Percentiles rank a stretch among this genome's conserved stretches.
These are phyloP conservation scores for Endocarpon pusillum DNA, from an alignment of 495 filamentous ascomycete species.

Conservation along the genomic window DNA sequence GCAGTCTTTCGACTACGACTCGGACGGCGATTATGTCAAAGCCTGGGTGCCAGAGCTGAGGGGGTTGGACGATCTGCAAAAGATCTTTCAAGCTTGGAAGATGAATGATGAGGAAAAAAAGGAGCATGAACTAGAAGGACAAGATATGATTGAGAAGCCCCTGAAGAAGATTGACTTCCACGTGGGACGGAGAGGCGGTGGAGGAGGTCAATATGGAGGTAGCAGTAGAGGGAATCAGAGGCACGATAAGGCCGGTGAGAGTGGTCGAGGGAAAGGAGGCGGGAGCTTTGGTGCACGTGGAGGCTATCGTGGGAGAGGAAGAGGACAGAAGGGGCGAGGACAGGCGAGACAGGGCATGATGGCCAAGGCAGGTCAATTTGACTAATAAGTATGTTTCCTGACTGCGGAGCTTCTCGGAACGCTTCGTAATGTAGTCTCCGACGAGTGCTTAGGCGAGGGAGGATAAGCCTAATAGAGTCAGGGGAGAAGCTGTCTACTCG, in stretches of 20 bases:
- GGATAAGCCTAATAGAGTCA: no score
- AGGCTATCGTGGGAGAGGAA: neutral
- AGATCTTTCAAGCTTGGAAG: constrained; percentile 48
- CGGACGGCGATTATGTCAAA: constrained; percentile 43
- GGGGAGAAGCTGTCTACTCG: no score
- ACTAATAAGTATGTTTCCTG: no score
- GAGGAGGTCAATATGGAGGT: constrained; percentile 9
- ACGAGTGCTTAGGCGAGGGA: no score
- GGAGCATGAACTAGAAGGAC: constrained; percentile 28
- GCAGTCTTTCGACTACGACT: constrained; percentile 47
- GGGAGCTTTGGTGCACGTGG: constrained; percentile 5
- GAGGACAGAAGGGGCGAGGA: constrained; percentile 4
- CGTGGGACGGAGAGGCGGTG: constrained; percentile 22
- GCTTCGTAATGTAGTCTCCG: no score
- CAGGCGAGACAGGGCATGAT: constrained; percentile 8
- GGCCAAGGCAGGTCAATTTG: constrained; percentile 6
- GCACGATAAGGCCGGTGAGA: constrained; percentile 7
- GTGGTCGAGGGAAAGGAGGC: constrained; percentile 10
- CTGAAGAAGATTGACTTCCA: constrained; percentile 38
- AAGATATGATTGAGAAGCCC: constrained; percentile 38
- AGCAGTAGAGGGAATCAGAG: constrained; percentile 10
- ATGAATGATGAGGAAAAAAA: constrained; percentile 31
- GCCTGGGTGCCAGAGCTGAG: constrained; percentile 48
- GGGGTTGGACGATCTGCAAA: constrained; percentile 30
- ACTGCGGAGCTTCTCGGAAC: no score